A percentile compares a stretch with the other conserved stretches of the same genome.
phyloP scores from a whole-genome alignment of 345 rosid genomes.

The Litchi chinensis region DNA sequence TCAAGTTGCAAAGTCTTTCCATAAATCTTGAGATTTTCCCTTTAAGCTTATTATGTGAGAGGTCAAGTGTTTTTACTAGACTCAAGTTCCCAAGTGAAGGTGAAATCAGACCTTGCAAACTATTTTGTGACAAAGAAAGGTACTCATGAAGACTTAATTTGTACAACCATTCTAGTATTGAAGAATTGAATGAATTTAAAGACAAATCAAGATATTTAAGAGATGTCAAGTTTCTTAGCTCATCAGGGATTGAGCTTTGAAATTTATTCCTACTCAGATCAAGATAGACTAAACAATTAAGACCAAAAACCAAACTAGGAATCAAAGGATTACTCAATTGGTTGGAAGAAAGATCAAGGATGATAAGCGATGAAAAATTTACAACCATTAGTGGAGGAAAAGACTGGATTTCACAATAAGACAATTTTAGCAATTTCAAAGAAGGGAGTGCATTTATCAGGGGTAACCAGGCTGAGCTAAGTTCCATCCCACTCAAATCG shows the following conservation, averaged over 20 bases:
- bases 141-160: background rate
- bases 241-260: background rate
- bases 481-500: background rate
- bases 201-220: conserved; percentile 2
- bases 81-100: conserved; percentile 19
- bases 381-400: background rate
- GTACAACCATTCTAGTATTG: conserved; percentile 15
- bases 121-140: background rate
- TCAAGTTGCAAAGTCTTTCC: background rate
- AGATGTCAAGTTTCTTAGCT: background rate
- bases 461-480: background rate
- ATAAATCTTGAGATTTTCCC: background rate
- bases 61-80: conserved; percentile 5
- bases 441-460: background rate
- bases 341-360: background rate
- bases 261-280: background rate
- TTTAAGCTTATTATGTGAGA: background rate
- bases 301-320: background rate
- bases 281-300: too few relatives aligned
- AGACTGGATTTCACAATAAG: background rate
- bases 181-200: background rate
- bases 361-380: background rate
- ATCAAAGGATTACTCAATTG: background rate
- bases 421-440: too few relatives aligned
- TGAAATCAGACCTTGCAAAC: conserved; percentile 14